phyloP scores from a whole-genome alignment of 495 filamentous ascomycete species.

The Lindgomyces ingoldianus region DNA sequence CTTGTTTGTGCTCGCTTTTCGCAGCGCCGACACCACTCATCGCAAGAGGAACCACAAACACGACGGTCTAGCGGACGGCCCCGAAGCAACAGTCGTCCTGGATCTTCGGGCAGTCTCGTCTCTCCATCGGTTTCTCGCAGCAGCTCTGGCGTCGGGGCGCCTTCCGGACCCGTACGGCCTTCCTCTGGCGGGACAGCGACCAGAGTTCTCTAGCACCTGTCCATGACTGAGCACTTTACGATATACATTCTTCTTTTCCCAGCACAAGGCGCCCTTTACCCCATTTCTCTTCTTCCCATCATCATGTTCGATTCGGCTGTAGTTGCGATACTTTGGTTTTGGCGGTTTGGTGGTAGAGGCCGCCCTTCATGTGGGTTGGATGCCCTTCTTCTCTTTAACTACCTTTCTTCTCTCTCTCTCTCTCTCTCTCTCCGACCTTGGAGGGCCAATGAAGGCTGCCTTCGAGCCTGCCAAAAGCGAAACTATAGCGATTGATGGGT shows the following conservation, averaged over 20 bases:
- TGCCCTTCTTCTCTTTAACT: neutral
- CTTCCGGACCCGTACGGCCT: constrained; percentile 23
- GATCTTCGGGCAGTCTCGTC: constrained; percentile 27
- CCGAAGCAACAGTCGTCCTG: constrained; percentile 39
- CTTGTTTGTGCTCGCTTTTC: constrained; percentile 35
- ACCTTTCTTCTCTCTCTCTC: too few relatives aligned
- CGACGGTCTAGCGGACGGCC: constrained; percentile 29
- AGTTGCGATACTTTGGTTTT: neutral
- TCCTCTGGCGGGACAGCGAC: constrained; percentile 20
- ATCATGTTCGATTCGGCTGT: neutral
- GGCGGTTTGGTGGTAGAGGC: neutral
- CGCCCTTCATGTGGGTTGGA: neutral
- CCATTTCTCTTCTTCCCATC: neutral
- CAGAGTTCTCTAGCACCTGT: neutral
- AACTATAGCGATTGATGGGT: neutral
- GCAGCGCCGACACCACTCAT: constrained; percentile 37
- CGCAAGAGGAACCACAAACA: constrained; percentile 27
- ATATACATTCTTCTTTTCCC: neutral
- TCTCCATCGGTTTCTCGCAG: constrained; percentile 17
- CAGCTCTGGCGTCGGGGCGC: neutral
- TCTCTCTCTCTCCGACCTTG: neutral
- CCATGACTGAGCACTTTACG: neutral
- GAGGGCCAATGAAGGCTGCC: neutral
- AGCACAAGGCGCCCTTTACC: neutral
- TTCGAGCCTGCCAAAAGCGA: constrained; percentile 12